phyloP scores from a whole-genome alignment of 352 stramenopile genomes.

The Globisporangium ultimum region DNA sequence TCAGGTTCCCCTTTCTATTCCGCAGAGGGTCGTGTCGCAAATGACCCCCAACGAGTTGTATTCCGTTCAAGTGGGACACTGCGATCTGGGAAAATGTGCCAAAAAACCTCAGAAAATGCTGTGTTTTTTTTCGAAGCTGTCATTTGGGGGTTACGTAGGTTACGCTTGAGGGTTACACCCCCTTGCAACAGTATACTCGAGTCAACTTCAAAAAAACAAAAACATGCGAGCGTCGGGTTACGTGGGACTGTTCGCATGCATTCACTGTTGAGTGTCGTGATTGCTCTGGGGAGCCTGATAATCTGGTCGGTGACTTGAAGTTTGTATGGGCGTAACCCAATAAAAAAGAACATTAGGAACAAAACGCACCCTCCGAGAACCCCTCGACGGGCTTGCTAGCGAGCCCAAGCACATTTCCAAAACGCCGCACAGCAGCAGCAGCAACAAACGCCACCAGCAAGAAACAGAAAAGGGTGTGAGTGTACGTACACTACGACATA shows the following conservation, averaged over 20 bases:
- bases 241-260: conserved; percentile 7
- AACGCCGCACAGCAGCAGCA: neutral
- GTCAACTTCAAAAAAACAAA: conserved; percentile 9
- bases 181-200: neutral
- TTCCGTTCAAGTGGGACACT: neutral
- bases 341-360: conserved; percentile 15
- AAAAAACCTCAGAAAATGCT: neutral
- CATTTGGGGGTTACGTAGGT: neutral
- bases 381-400: neutral
- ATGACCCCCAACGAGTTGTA: no score
- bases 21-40: no score
- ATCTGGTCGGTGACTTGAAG: neutral
- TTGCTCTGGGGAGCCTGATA: conserved; percentile 5
- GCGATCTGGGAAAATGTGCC: neutral
- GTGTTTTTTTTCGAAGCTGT: no score
- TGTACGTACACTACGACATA: no score
- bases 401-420: neutral
- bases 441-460: neutral
- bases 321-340: conserved; percentile 7
- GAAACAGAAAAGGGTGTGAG: neutral
- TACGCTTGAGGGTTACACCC: neutral
- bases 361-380: neutral
- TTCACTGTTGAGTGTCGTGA: conserved; percentile 2
- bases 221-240: neutral
- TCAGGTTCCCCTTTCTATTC: no score